Conservation (phyloP, 345 rosid species). For the Sisymbrium altissimum region DNA sequence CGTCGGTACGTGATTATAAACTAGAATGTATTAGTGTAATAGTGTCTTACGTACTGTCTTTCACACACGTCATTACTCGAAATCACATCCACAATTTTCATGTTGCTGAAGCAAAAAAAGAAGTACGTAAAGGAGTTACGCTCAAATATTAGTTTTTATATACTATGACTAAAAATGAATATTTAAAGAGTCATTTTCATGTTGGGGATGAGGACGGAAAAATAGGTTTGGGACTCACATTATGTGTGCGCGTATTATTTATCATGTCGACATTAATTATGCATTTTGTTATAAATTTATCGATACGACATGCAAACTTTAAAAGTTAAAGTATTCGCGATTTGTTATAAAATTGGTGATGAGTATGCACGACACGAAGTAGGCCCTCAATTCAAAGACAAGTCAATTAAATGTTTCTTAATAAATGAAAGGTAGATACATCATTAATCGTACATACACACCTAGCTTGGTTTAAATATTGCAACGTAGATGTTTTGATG, state of each 20-base stretch:
- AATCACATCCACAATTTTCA: too few relatives aligned
- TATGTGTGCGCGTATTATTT: neutral
- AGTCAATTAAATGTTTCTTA: slow-evolving; percentile 1
- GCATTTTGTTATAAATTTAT: neutral
- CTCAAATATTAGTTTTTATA: neutral
- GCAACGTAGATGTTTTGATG: neutral
- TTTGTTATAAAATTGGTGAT: neutral
- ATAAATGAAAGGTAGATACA: slow-evolving; percentile 10
- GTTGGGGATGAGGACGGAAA: neutral
- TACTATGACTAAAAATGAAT: neutral
- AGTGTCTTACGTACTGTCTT: too few relatives aligned
- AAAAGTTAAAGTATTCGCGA: neutral
- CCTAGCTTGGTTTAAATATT: slow-evolving; percentile 1
- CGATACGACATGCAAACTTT: neutral
- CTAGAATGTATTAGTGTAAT: too few relatives aligned
- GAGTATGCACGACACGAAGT: neutral
- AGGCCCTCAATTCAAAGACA: neutral
- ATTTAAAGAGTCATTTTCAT: slow-evolving; percentile 14
- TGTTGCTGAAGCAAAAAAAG: neutral
- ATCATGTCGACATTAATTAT: neutral
- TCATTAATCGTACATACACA: neutral
- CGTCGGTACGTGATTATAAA: neutral
- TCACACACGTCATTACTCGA: too few relatives aligned
- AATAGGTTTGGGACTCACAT: slow-evolving; percentile 26
- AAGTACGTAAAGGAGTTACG: neutral